Evolutionary conservation across 345 rosid genomes (phyloP).

Genomic region (Aegle marmelos): DNA sequence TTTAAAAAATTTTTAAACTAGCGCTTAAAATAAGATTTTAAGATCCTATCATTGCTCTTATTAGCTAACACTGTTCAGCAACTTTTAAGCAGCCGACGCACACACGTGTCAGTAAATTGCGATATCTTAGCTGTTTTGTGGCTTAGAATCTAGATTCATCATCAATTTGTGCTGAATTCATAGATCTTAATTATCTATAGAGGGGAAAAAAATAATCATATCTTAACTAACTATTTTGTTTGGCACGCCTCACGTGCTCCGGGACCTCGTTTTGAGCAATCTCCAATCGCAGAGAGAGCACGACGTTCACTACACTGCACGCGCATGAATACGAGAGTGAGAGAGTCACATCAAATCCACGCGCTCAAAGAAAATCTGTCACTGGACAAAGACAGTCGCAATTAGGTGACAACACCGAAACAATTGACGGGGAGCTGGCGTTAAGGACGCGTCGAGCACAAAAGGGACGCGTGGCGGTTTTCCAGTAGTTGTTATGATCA

Average conservation of each 20-base stretch:
- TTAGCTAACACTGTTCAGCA: no score
- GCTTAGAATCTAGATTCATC: neutral
- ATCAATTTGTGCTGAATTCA: neutral
- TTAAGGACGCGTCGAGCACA: conserved; percentile 22
- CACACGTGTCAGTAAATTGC: neutral
- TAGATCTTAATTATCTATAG: neutral
- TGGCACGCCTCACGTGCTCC: neutral
- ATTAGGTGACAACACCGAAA: conserved; percentile 9
- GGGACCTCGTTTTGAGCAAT: neutral
- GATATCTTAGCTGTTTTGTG: no score
- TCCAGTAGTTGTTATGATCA: neutral
- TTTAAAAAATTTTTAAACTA: no score
- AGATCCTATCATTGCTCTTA: no score
- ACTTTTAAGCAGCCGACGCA: no score
- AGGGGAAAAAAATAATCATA: no score
- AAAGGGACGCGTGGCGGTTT: conserved; percentile 14
- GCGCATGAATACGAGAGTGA: neutral
- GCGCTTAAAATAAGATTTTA: no score
- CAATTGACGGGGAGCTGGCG: neutral
- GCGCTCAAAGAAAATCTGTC: neutral
- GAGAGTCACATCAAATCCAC: neutral
- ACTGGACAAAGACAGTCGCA: neutral
- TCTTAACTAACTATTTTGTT: neutral
- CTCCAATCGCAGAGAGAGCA: neutral
- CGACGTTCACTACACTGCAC: neutral